Evolutionary conservation across 1,139 yeast species (phyloP).

Genomic region (Protomyces arabidopsidicola): DNA sequence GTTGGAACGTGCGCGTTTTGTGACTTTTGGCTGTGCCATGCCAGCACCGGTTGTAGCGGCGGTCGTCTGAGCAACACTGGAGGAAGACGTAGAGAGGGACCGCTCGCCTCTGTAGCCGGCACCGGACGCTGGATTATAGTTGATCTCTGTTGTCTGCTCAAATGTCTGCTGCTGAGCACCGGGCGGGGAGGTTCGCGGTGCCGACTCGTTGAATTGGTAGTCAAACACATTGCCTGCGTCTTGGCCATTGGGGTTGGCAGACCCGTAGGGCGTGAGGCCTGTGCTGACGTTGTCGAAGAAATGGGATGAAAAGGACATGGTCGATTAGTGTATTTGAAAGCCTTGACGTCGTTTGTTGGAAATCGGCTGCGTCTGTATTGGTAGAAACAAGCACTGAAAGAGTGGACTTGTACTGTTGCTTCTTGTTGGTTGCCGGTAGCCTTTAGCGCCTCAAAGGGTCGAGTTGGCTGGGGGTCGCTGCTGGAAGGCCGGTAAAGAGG

Average conservation of each 20-base stretch:
- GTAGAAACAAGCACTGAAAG: too few relatives aligned
- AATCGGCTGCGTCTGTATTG: too few relatives aligned
- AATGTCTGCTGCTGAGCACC: not conserved
- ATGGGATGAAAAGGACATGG: not conserved
- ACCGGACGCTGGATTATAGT: not conserved
- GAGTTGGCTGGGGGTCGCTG: not conserved
- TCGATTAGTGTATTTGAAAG: not conserved
- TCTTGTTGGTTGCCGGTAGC: not conserved
- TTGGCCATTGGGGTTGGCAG: not conserved
- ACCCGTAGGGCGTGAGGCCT: not conserved
- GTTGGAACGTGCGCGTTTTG: not conserved
- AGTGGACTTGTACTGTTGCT: too few relatives aligned
- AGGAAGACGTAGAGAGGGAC: not conserved
- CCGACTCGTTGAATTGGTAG: not conserved
- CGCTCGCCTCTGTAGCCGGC: not conserved
- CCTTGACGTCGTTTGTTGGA: too few relatives aligned
- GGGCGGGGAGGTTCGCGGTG: not conserved
- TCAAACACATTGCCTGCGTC: not conserved
- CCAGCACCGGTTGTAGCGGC: not conserved
- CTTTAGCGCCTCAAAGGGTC: slow-evolving; percentile 3
- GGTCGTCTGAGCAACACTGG: not conserved
- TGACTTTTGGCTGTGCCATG: not conserved
- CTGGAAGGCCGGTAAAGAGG: not conserved
- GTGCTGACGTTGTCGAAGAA: not conserved
- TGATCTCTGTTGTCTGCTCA: not conserved